A percentile compares a stretch with the other conserved stretches of the same genome.
Conservation (phyloP, 306 rosid species). For the Quercus berberidifolia region DNA sequence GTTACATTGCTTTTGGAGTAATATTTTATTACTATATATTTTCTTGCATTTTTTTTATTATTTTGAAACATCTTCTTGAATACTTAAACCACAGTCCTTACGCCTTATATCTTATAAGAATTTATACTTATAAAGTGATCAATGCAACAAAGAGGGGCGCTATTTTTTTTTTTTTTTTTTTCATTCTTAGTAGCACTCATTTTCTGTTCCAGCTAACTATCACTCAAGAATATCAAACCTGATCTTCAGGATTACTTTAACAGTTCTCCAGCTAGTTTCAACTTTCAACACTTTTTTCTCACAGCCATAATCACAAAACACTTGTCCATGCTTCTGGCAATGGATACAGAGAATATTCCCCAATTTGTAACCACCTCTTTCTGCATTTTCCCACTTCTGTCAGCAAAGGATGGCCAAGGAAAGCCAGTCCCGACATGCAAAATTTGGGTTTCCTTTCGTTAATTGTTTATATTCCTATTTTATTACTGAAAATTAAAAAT, state of each 20-base stretch:
- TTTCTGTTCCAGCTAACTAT: too few species aligned
- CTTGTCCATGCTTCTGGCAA: slow-evolving; percentile 16
- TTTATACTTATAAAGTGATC: too few species aligned
- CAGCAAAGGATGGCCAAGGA: slow-evolving; percentile 2
- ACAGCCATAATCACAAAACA: slow-evolving; percentile 8
- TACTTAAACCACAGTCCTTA: rapidly evolving
- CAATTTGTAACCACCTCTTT: slow-evolving; percentile 17
- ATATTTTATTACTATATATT: too few species aligned
- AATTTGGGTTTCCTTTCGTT: neutral
- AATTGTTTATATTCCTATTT: neutral
- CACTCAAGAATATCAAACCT: too few species aligned
- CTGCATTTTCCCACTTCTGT: slow-evolving; percentile 7
- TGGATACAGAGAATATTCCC: slow-evolving; percentile 33
- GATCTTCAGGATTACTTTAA: too few species aligned
- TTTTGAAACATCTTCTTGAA: rapidly evolving
- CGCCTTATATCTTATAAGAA: rapidly evolving
- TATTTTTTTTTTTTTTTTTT: too few species aligned
- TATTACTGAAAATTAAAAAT: too few species aligned
- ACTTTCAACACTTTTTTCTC: neutral
- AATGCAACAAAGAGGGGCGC: rapidly evolving
- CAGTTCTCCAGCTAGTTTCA: neutral
- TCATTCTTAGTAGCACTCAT: too few species aligned
- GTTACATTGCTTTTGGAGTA: too few species aligned
- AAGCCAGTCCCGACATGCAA: slow-evolving; percentile 5
- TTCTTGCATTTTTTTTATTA: too few species aligned